These are phyloP conservation scores for Venustampulla echinocandica DNA, from an alignment of 495 filamentous ascomycete genomes.

Conservation along the genomic window DNA sequence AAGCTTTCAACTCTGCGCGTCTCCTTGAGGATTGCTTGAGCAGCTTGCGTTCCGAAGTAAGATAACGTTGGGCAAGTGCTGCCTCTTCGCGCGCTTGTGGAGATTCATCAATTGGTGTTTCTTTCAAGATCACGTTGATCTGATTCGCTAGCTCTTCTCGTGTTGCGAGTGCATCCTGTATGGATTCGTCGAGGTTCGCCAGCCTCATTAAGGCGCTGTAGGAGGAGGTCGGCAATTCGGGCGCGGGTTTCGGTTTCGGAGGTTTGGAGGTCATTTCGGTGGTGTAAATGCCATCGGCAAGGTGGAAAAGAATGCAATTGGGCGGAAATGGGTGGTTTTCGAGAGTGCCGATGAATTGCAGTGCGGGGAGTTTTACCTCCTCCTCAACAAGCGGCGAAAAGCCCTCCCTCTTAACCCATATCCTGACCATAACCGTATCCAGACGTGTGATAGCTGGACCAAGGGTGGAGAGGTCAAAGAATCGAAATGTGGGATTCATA, in stretches of 20 bases:
- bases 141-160: constrained; percentile 64
- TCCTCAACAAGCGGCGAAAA: constrained; percentile 67
- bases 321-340: constrained; percentile 71
- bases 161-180: constrained; percentile 81
- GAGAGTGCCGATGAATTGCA: constrained; percentile 76
- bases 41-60: constrained; percentile 53
- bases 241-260: constrained; percentile 36
- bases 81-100: constrained; percentile 58
- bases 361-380: constrained; percentile 54
- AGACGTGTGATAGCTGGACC: constrained; percentile 56
- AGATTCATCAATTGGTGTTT: constrained; percentile 37
- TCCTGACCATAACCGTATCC: constrained; percentile 54
- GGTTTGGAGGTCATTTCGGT: constrained; percentile 36
- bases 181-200: constrained; percentile 81
- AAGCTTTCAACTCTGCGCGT: constrained; percentile 52
- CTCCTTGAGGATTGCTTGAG: constrained; percentile 52
- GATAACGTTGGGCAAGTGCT: constrained; percentile 47
- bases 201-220: constrained; percentile 89
- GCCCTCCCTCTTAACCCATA: constrained; percentile 64
- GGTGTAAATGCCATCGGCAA: constrained; percentile 85
- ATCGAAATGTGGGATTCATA: constrained; percentile 84
- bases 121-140: constrained; percentile 63
- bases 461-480: constrained; percentile 69
- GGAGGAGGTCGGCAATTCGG: constrained; percentile 54
- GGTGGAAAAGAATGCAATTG: constrained; percentile 82